Conservation (phyloP, 441 rosid genomes). For the Dalechampia spathulata region DNA sequence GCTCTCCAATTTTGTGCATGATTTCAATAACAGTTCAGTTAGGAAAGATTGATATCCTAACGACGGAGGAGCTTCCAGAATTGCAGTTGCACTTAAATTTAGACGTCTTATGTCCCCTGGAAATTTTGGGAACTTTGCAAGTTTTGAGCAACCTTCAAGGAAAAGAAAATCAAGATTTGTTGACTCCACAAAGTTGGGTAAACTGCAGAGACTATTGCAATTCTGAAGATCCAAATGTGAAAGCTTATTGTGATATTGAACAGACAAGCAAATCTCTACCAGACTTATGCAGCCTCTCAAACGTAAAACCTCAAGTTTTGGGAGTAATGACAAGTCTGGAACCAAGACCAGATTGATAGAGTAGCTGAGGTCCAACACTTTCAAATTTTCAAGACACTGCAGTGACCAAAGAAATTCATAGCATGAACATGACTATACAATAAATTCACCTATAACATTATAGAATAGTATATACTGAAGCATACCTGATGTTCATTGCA, state of each 20-base stretch:
- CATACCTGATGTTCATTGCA: conserved; percentile 30
- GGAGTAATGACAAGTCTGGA: not conserved
- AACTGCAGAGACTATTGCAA: not conserved
- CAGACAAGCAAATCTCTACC: not conserved
- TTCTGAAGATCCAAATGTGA: not conserved
- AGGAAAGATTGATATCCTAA: no score
- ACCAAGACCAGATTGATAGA: not conserved
- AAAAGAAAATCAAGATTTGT: no score
- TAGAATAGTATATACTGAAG: not conserved
- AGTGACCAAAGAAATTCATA: not conserved
- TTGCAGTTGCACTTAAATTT: no score
- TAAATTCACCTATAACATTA: not conserved
- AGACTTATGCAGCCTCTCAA: not conserved
- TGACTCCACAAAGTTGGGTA: not conserved
- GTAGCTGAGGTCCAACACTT: not conserved
- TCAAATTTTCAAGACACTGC: not conserved
- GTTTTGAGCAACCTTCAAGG: no score
- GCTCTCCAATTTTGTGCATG: not conserved
- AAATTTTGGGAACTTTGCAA: no score
- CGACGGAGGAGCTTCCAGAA: no score
- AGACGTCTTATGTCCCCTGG: no score
- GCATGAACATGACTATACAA: conserved; percentile 5
- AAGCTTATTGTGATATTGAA: not conserved
- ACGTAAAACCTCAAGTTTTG: not conserved
- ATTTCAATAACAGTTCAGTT: no score